phyloP scores from a whole-genome alignment of 805 yeast species.

The Yamadazyma tumulicola region DNA sequence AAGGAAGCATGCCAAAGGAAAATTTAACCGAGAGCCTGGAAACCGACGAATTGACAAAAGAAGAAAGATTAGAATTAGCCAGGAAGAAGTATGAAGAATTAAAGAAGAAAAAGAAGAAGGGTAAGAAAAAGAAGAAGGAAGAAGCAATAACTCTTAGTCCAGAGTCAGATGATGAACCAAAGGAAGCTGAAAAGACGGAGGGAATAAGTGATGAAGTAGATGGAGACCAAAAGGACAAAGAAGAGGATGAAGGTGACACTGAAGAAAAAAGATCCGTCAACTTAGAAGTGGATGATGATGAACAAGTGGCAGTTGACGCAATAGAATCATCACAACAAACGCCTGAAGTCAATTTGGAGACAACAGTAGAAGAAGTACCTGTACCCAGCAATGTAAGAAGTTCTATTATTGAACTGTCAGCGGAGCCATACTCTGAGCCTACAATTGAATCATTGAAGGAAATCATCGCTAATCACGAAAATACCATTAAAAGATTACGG shows the following conservation, averaged over 20 bases:
- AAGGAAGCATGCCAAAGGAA: too few species aligned
- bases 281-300: conserved; percentile 7
- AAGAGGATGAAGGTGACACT: conserved; percentile 6
- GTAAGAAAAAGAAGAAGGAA: conserved; percentile 14
- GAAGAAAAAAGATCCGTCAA: conserved; percentile 10
- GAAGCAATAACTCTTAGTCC: neutral
- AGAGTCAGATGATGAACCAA: conserved; percentile 8
- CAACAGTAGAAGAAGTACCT: conserved; percentile 4
- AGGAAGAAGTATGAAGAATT: conserved; percentile 69
- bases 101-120: conserved; percentile 53
- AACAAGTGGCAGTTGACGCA: conserved; percentile 3
- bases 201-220: conserved; percentile 12
- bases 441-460: conserved; percentile 13
- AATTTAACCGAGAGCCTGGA: too few species aligned
- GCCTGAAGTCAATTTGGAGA: conserved; percentile 4
- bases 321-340: conserved; percentile 6
- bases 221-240: conserved; percentile 7
- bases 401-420: neutral
- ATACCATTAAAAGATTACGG: conserved; percentile 33
- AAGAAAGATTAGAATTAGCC: conserved; percentile 70
- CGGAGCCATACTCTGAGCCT: neutral
- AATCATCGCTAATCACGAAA: conserved; percentile 28
- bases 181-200: conserved; percentile 13
- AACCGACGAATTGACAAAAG: conserved; percentile 35
- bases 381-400: conserved; percentile 6